Evolutionary conservation across 192 early-diverging fungal species (phyloP).

Genomic region (Backusella liffmaniae): DNA sequence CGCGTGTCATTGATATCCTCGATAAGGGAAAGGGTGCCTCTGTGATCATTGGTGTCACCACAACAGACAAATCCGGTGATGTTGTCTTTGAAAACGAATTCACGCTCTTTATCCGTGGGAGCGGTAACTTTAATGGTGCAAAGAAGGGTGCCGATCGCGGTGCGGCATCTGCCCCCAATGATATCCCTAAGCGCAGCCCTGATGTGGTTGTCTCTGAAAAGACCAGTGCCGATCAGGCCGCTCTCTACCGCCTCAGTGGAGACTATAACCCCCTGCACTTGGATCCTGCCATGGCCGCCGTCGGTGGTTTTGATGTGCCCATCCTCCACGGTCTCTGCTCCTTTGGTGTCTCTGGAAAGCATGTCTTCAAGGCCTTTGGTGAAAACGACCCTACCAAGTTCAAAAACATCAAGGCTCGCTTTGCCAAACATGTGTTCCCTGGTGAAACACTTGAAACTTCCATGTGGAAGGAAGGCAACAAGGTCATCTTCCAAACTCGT

Average conservation of each 20-base stretch:
- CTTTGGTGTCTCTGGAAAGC: slow-evolving; percentile 88
- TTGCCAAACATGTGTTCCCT: slow-evolving; percentile 86
- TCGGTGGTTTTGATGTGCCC: slow-evolving; percentile 95
- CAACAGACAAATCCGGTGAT: slow-evolving; percentile 72
- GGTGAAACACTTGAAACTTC: slow-evolving; percentile 98
- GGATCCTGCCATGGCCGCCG: slow-evolving; percentile 89
- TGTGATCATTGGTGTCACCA: slow-evolving; percentile 76
- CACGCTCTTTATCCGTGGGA: slow-evolving; percentile 91
- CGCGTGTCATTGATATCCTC: slow-evolving; percentile 86
- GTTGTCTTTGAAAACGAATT: slow-evolving; percentile 84
- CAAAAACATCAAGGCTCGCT: slow-evolving; percentile 90
- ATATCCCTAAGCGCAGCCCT: slow-evolving; percentile 77
- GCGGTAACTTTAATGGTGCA: slow-evolving; percentile 86
- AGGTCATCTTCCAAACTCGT: slow-evolving; percentile 91
- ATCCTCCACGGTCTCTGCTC: slow-evolving; percentile 97
- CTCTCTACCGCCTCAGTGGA: slow-evolving; percentile 90
- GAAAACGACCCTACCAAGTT: slow-evolving; percentile 63
- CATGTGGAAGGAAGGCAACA: slow-evolving; percentile 90
- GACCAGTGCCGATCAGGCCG: slow-evolving; percentile 89
- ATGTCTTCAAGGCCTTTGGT: slow-evolving; percentile 77
- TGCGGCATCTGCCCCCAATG: slow-evolving; percentile 77
- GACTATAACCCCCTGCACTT: slow-evolving; percentile 98
- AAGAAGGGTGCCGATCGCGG: slow-evolving; percentile 72
- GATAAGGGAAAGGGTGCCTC: slow-evolving; percentile 97
- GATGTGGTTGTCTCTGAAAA: slow-evolving; percentile 84